Base-by-base conservation (phyloP, 2,329 filamentous ascomycete species). In the Aciculosporium take region DNA sequence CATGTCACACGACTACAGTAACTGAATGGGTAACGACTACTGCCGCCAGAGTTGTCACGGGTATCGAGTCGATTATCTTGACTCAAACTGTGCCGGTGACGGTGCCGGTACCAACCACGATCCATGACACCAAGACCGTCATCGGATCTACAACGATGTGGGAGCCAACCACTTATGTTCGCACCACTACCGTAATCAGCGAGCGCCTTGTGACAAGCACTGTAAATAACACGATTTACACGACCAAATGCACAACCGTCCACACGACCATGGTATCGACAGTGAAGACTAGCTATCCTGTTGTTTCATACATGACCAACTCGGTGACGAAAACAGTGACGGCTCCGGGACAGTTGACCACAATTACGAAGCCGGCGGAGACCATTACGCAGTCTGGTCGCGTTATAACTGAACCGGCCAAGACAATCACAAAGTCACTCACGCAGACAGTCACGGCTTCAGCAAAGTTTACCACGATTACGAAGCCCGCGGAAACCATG, bases 1-100 rank as follows among this genome's bases (percentile, higher is more conserved):
- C 17, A 9, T 51, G 49, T 31, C 41, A 43, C 7, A 50, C 48
- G n/a, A 40, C 40, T 6, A 50, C 39, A 27, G 47, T 47, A 2
- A 53, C 53, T 7, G 41, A 47, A 23, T 53, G 48, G 46, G 31
- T 43, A 12, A 54, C 51, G 6, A 47, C 46, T 1, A 50, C 49
- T 3, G 42, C 49, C 4, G 50, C 48, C 5, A 24, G 37, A 20
- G 7, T 32, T 7, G 38, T 47, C 7, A 51, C 49, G 8, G 41
- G 41, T 9, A 33, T 48, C 12, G 18, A 41, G 30, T 39, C 45
- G 1, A 37, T 46, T 4, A 32, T 44, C 12, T 42, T 37, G 7
- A 51, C 49, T 2, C 28, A 43, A 37, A 50, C 44, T 25, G n/a
- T 45, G 15, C 6, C 39, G 12, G 28, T 46, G 12, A 37, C 44